Percentiles rank a stretch among this genome's conserved stretches.
Conservation (phyloP, 2,329 filamentous ascomycete genomes). For the Aspergillus pseudonomiae region DNA sequence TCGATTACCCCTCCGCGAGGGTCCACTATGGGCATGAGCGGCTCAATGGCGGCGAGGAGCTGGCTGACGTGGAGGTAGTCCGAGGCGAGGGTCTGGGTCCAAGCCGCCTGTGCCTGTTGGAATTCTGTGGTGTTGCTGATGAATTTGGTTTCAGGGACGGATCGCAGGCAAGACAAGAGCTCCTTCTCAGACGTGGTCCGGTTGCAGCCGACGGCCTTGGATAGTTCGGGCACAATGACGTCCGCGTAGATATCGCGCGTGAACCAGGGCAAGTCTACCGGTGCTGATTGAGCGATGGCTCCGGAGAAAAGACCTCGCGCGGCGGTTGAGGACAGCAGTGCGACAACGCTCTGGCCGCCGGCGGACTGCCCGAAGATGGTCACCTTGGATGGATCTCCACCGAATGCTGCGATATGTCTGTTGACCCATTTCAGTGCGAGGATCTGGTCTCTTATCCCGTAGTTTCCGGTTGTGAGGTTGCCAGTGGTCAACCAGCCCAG, state of each 20-base stretch:
- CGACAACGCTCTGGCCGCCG: conserved; percentile 56
- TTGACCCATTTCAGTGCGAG: conserved; percentile 32
- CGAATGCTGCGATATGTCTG: conserved; percentile 30
- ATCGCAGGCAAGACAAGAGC: conserved; percentile 27
- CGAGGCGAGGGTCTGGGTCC: conserved; percentile 13
- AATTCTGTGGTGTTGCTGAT: conserved; percentile 27
- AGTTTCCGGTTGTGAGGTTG: conserved; percentile 37
- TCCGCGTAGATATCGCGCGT: conserved; percentile 27
- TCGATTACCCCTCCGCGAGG: conserved; percentile 28
- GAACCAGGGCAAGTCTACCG: conserved; percentile 31
- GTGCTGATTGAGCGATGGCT: conserved; percentile 31
- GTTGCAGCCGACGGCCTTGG: conserved; percentile 28
- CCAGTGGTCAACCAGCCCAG: conserved; percentile 38
- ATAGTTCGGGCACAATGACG: conserved; percentile 23
- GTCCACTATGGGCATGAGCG: conserved; percentile 32
- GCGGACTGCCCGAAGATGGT: conserved; percentile 42
- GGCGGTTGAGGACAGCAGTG: conserved; percentile 28
- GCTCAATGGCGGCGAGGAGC: conserved; percentile 25
- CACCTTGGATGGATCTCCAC: conserved; percentile 34
- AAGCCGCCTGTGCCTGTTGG: conserved; percentile 8
- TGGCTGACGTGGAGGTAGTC: conserved; percentile 22
- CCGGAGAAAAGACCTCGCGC: conserved; percentile 32
- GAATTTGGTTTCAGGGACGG: conserved; percentile 24
- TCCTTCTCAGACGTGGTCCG: conserved; percentile 12
- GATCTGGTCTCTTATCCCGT: conserved; percentile 39